These are phyloP conservation scores for Hsuehochloa calcarea DNA, from an alignment of 176 grass and related monocot genomes.

Conservation along the genomic window DNA sequence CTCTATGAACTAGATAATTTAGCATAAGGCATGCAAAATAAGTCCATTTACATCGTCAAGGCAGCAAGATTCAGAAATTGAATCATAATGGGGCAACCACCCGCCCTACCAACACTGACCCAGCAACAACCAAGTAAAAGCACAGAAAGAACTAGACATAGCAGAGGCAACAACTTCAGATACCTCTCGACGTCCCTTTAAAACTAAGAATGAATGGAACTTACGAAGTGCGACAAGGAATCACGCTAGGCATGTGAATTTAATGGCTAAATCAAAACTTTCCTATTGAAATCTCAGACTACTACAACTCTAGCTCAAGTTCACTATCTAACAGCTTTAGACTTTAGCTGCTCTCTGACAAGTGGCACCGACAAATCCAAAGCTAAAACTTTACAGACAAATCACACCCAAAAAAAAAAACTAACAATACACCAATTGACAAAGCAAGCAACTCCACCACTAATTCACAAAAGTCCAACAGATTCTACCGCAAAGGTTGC, in stretches of 20 bases:
- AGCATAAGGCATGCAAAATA: neutral
- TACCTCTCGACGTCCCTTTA: neutral
- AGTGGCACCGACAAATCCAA: neutral
- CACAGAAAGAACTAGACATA: neutral
- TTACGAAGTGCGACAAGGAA: neutral
- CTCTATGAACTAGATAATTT: neutral
- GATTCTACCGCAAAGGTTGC: neutral
- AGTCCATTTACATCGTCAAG: neutral
- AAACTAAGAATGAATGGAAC: neutral
- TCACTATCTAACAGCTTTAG: neutral
- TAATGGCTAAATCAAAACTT: neutral
- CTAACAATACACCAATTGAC: neutral
- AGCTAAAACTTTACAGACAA: neutral
- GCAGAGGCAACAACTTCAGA: neutral
- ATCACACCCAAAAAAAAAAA: neutral
- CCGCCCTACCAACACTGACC: neutral
- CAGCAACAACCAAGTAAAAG: conserved; percentile 20
- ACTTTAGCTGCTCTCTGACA: neutral
- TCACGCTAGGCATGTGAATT: neutral
- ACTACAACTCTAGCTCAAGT: neutral
- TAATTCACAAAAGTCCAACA: neutral
- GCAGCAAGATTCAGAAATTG: neutral
- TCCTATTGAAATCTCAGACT: neutral
- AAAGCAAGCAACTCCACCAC: neutral
- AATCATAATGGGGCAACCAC: neutral